Percentiles rank a stretch among this genome's conserved stretches.
phyloP scores from a whole-genome alignment of 108 stramenopile species.

The Mediolabrus comicus region DNA sequence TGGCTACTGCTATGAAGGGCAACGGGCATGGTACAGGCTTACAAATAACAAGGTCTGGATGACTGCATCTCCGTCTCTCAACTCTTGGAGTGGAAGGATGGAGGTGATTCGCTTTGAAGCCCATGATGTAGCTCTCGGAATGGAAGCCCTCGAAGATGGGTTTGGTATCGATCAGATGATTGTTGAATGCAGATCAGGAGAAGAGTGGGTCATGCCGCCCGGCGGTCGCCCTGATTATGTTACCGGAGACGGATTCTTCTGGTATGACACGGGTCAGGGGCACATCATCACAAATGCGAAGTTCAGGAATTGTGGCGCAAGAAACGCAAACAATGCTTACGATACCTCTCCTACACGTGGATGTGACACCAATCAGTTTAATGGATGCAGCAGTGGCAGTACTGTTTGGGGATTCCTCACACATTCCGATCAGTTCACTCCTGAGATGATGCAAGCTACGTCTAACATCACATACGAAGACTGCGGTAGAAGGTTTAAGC shows the following conservation, averaged over 20 bases:
- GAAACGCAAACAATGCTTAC: constrained; percentile 30
- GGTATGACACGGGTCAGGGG: constrained; percentile 50
- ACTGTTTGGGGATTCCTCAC: constrained; percentile 41
- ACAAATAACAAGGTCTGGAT: constrained; percentile 37
- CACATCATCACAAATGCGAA: constrained; percentile 40
- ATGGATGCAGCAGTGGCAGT: constrained; percentile 22
- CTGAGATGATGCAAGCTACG: constrained; percentile 44
- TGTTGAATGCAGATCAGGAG: constrained; percentile 39
- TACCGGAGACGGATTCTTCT: constrained; percentile 27
- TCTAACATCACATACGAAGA: constrained; percentile 29
- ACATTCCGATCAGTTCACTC: constrained; percentile 29
- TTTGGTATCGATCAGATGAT: constrained; percentile 47
- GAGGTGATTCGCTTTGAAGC: constrained; percentile 39
- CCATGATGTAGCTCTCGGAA: constrained; percentile 30
- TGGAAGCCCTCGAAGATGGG: constrained; percentile 41
- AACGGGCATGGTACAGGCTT: constrained; percentile 1
- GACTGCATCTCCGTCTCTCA: constrained; percentile 15
- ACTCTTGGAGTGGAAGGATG: constrained; percentile 40
- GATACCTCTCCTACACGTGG: constrained; percentile 28
- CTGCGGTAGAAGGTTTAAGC: constrained; percentile 36
- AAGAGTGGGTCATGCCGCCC: constrained; percentile 7
- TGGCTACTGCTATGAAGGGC: neutral
- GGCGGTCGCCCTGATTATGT: neutral
- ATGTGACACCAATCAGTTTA: constrained; percentile 16
- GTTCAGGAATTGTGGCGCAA: constrained; percentile 44